A percentile compares a stretch with the other conserved stretches of the same genome.
Conservation (phyloP, 2,329 filamentous ascomycete species). For the Diaporthe citri region DNA sequence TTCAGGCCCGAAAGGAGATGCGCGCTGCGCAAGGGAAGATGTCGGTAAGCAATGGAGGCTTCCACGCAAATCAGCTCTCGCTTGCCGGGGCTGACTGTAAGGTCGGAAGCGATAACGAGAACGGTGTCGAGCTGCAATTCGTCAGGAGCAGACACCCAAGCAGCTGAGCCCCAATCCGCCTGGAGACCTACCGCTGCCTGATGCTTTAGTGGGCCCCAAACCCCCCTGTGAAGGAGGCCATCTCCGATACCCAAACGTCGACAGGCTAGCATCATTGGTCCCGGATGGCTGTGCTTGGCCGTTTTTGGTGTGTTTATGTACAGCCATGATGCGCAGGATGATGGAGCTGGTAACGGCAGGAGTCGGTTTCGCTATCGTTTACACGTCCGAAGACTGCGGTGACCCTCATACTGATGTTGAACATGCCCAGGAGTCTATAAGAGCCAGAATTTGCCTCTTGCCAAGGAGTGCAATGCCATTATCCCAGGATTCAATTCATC, state of each 20-base stretch:
- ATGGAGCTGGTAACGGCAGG: not conserved
- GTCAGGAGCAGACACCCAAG: not conserved
- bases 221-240: not conserved
- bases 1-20: not conserved
- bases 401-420: not conserved
- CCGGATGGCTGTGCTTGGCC: not conserved
- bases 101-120: conserved; percentile 30
- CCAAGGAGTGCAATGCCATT: not conserved
- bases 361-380: not conserved
- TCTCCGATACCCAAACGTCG: not conserved
- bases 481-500: not conserved
- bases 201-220: not conserved
- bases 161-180: not conserved
- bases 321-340: not conserved
- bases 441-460: not conserved
- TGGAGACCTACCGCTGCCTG: not conserved
- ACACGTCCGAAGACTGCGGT: not conserved
- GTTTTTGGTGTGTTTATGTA: not conserved
- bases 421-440: not conserved
- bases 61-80: not conserved
- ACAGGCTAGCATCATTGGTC: not conserved
- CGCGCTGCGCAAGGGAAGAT: not conserved
- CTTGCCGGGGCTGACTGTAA: not conserved
- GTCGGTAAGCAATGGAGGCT: not conserved
- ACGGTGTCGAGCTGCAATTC: not conserved